Evolutionary conservation across 306 rosid genomes (phyloP).

Genomic region (Castanea crenata): DNA sequence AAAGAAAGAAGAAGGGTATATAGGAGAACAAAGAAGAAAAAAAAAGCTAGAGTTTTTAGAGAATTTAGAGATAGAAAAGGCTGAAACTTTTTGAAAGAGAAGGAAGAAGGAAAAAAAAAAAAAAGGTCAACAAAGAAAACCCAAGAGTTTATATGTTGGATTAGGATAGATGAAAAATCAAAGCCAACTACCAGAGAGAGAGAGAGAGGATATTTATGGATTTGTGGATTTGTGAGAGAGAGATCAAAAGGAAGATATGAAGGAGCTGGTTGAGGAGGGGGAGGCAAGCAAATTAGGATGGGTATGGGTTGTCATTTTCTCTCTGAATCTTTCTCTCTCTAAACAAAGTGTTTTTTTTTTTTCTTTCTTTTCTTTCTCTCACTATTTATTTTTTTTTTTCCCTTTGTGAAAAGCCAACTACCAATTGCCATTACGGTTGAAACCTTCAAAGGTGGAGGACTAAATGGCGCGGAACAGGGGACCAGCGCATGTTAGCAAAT

Average conservation of each 20-base stretch:
- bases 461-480: conserved; percentile 31
- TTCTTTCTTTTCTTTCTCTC: not conserved
- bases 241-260: not conserved
- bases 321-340: not conserved
- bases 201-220: not conserved
- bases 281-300: conserved; percentile 8
- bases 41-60: not conserved
- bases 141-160: not conserved
- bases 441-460: conserved; percentile 52
- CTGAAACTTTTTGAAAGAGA: not conserved
- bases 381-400: not conserved
- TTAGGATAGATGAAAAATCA: not conserved
- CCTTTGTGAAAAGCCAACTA: conserved; percentile 7
- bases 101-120: not conserved
- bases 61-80: not conserved
- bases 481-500: conserved; percentile 28
- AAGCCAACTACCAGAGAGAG: not conserved
- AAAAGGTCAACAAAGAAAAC: conserved; percentile 26
- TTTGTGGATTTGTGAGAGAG: not conserved
- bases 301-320: conserved; percentile 4
- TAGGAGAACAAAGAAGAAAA: not conserved
- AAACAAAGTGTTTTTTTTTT: not conserved
- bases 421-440: conserved; percentile 47
- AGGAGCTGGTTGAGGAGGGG: not conserved
- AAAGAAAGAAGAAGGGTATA: not conserved